These are phyloP conservation scores for Brassica cretica DNA, from an alignment of 345 rosid genomes.

Conservation along the genomic window DNA sequence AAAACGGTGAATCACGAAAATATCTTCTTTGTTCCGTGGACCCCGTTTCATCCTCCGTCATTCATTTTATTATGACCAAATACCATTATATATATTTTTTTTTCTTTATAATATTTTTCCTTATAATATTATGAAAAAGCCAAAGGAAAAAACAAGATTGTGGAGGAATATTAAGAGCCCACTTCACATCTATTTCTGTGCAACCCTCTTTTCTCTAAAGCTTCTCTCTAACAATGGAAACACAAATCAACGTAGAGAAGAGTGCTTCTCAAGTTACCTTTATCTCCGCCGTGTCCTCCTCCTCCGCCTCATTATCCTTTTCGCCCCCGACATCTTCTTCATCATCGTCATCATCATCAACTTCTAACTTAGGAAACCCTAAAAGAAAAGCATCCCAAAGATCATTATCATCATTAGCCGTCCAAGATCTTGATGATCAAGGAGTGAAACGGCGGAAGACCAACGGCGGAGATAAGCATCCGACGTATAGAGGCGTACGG, in stretches of 20 bases:
- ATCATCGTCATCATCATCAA: slow-evolving; percentile 21
- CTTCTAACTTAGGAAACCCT: not conserved
- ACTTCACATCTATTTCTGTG: slow-evolving; percentile 41
- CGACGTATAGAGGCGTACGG: slow-evolving; percentile 66
- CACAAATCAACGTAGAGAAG: slow-evolving; percentile 47
- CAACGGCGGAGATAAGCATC: slow-evolving; percentile 43
- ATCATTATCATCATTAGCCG: slow-evolving; percentile 29
- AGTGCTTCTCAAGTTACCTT: slow-evolving; percentile 43
- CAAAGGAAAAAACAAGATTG: slow-evolving; percentile 20
- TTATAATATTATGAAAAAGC: slow-evolving; percentile 36
- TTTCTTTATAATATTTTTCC: slow-evolving; percentile 1
- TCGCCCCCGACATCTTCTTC: slow-evolving; percentile 37
- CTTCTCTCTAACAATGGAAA: slow-evolving; percentile 41
- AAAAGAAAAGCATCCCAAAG: slow-evolving; percentile 20
- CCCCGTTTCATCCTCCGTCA: slow-evolving; percentile 31
- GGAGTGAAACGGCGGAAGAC: slow-evolving; percentile 38
- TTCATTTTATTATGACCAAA: slow-evolving; percentile 9
- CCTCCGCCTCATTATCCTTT: slow-evolving; percentile 32
- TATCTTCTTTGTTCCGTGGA: slow-evolving; percentile 31
- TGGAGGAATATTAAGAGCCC: slow-evolving; percentile 41
- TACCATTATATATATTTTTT: not conserved
- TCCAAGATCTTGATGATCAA: slow-evolving; percentile 28
- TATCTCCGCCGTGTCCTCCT: slow-evolving; percentile 1
- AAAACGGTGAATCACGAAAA: slow-evolving; percentile 35
- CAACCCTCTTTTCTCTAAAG: slow-evolving; percentile 30